A percentile compares a stretch with the other conserved stretches of the same genome.
These are phyloP conservation scores for Taiozyma sp. DNA, from an alignment of 1,139 yeast species.

Conservation along the genomic window DNA sequence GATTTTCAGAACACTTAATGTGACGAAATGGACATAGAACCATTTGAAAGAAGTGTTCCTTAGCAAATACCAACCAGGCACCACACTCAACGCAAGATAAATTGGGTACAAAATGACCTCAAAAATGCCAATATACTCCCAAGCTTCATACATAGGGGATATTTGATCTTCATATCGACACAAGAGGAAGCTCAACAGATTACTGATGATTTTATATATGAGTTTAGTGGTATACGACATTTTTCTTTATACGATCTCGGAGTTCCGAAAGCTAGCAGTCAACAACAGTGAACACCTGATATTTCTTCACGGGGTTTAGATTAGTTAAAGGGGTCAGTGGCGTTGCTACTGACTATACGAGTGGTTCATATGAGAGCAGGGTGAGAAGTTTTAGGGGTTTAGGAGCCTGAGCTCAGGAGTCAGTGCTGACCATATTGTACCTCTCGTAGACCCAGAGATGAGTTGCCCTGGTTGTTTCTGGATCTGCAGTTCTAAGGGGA, in stretches of 20 bases:
- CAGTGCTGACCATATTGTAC: too few relatives aligned
- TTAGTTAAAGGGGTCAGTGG: background rate
- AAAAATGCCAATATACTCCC: background rate
- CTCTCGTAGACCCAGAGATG: too few relatives aligned
- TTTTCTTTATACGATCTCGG: background rate
- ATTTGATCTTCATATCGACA: background rate
- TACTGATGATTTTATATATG: background rate
- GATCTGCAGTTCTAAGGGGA: too few relatives aligned
- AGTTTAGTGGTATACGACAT: background rate
- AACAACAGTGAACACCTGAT: background rate
- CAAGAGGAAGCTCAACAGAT: background rate
- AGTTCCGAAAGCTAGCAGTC: background rate
- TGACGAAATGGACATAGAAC: background rate
- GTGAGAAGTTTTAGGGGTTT: too few relatives aligned
- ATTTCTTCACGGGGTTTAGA: background rate
- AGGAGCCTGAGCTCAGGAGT: too few relatives aligned
- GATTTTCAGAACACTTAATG: background rate
- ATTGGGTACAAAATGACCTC: background rate
- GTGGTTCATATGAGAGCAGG: too few relatives aligned
- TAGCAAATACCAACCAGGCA: background rate
- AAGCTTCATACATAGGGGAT: background rate
- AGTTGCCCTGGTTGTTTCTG: too few relatives aligned
- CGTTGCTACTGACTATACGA: too few relatives aligned
- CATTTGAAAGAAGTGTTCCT: background rate
- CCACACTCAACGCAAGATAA: background rate